Conservation (phyloP, 139 green algal genomes). For the Volvox reticuliferus region DNA sequence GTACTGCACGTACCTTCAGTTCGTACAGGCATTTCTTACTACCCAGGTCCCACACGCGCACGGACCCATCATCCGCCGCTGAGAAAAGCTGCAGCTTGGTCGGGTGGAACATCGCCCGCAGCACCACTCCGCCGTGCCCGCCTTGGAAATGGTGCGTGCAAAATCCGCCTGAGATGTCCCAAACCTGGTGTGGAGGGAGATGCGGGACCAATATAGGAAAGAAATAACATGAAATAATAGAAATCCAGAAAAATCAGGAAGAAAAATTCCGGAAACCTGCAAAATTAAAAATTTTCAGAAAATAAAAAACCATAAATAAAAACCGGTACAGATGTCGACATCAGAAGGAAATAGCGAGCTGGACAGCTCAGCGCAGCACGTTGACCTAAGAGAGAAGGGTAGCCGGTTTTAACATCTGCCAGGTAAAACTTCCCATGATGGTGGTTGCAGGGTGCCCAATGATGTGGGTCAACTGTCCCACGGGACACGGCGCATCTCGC, state of each 20-base stretch:
- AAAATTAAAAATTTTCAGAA: too few relatives aligned
- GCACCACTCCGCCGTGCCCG: conserved; percentile 77
- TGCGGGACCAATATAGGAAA: not conserved
- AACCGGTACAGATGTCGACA: too few relatives aligned
- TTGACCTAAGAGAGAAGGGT: too few relatives aligned
- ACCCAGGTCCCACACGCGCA: conserved; percentile 89
- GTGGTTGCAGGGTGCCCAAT: too few relatives aligned
- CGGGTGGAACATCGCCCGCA: conserved; percentile 89
- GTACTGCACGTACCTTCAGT: conserved; percentile 54
- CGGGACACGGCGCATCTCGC: too few relatives aligned
- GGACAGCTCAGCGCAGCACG: too few relatives aligned
- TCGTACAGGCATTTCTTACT: conserved; percentile 72
- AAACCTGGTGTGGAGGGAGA: conserved; percentile 63
- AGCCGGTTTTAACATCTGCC: too few relatives aligned
- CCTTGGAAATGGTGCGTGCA: conserved; percentile 93
- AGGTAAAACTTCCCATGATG: too few relatives aligned
- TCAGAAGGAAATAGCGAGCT: too few relatives aligned
- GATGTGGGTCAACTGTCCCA: too few relatives aligned
- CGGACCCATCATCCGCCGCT: conserved; percentile 77
- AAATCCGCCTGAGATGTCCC: conserved; percentile 81
- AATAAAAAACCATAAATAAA: too few relatives aligned
- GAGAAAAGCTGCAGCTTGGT: conserved; percentile 86
- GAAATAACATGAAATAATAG: not conserved
- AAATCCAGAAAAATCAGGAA: not conserved
- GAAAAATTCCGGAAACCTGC: not conserved